phyloP scores from a whole-genome alignment of 164 flowering plant species.

The Saururus chinensis region DNA sequence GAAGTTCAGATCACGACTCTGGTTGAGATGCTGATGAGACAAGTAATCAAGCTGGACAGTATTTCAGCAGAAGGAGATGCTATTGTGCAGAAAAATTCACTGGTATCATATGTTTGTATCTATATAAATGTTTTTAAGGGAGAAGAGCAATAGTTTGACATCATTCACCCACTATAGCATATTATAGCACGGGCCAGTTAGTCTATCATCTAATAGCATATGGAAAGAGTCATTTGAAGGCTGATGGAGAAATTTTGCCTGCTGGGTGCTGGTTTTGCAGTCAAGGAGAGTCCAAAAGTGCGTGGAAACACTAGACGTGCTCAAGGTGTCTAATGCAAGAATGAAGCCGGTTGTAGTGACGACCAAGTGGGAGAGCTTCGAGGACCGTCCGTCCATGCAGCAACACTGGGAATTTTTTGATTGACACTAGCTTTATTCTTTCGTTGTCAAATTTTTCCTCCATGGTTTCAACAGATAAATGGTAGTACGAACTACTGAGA shows the following conservation, averaged over 20 bases:
- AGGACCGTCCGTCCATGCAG: conserved; percentile 24
- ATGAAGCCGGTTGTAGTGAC: conserved; percentile 36
- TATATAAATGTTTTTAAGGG: no score
- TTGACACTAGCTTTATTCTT: conserved; percentile 10
- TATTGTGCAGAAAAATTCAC: conserved; percentile 32
- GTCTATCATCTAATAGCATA: no score
- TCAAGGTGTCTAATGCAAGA: conserved; percentile 46
- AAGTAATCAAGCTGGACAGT: conserved; percentile 48
- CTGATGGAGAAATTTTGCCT: no score
- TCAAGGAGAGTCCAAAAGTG: conserved; percentile 61
- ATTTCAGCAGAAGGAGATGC: conserved; percentile 48
- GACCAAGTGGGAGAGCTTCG: conserved; percentile 64
- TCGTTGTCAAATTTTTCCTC: no score
- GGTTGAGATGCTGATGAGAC: conserved; percentile 68
- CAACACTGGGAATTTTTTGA: conserved; percentile 41
- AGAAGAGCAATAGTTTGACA: no score
- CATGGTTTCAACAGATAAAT: no score
- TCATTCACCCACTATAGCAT: no score
- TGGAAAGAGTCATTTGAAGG: no score
- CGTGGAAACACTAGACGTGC: conserved; percentile 56
- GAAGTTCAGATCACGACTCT: conserved; percentile 65
- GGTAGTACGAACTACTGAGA: no score
- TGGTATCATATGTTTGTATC: conserved; percentile 19
- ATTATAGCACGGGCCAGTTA: no score
- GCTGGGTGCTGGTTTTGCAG: conserved; percentile 17